Base-by-base conservation (phyloP, 2,329 filamentous ascomycete species). In the Aureobasidium sp. region DNA sequence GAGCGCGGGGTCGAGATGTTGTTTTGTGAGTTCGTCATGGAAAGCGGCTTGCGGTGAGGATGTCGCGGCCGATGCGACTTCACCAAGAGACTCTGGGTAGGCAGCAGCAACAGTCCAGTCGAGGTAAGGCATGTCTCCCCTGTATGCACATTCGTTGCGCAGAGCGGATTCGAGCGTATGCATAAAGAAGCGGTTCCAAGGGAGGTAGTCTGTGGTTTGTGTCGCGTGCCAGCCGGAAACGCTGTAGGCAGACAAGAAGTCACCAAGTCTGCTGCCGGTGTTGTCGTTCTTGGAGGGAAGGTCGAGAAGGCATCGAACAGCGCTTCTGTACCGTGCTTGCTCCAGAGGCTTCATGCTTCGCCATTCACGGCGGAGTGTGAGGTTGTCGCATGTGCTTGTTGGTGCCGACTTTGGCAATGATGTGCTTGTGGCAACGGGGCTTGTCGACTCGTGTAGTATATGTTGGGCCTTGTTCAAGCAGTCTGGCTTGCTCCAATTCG, bases 121-220 rank as follows among this genome's bases (percentile, higher is more conserved):
- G 65, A 68, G 69, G 61, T 69, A 71, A 25, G 64, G 60, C 29
- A 66, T 49, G 34, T 61, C 32, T 16, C 66, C 68, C 3, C 53
- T 54, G 57, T 69, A 71, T 0, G 61, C 63, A 51, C 69, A 71
- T 32, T 65, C 44, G 1, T 65, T 59, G n/a, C 65, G 44, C 14
- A 71, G 49, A 8, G 68, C 63, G 3, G 25, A 59, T 58, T 70
- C 68, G 42, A 68, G 69, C 21, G 65, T 61, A 47, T 67, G 64
- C 16, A 69, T 44, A 50, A 68, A 68, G 47, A 65, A 69, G 36
- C 69, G 64, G 54, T 71, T 68, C 68, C 68, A 70, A 7, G 67
- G 65, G 9, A 69, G 58, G 57, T 68, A 71, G 5, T 64, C 49
- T 2, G 65, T 65, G 32, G 63, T 65, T 50, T 66, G 58, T 50